Percentiles rank a stretch among this genome's conserved stretches.
Evolutionary conservation across 305 asterid genomes (phyloP).

Genomic region (Euphrasia arctica): DNA sequence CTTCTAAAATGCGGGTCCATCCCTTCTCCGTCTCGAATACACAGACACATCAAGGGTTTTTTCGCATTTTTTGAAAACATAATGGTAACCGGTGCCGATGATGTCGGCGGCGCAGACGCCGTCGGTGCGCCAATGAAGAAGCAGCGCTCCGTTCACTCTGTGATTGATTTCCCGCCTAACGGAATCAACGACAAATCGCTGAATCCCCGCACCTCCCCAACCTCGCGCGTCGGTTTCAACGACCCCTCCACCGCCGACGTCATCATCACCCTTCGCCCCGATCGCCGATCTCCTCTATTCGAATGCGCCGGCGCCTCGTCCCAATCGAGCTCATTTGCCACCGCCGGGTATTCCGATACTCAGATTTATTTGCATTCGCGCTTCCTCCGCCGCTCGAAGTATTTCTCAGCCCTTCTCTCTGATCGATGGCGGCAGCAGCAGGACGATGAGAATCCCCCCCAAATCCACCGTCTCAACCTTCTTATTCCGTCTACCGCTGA

Average conservation of each 20-base stretch:
- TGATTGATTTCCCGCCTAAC: slow-evolving; percentile 25
- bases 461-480: slow-evolving; percentile 39
- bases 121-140: slow-evolving; percentile 45
- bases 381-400: slow-evolving; percentile 61
- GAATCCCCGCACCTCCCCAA: slow-evolving; percentile 33
- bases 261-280: slow-evolving; percentile 53
- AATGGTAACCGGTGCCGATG: no score
- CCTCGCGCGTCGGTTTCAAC: slow-evolving; percentile 44
- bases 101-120: slow-evolving; percentile 3
- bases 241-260: slow-evolving; percentile 66
- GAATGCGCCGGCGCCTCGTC: slow-evolving; percentile 11
- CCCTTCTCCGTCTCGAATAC: no score
- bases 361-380: slow-evolving; percentile 67
- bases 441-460: slow-evolving; percentile 27
- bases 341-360: slow-evolving; percentile 34
- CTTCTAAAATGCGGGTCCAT: no score
- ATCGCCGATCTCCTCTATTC: slow-evolving; percentile 35
- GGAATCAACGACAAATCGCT: slow-evolving; percentile 40
- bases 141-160: slow-evolving; percentile 51
- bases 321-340: no score
- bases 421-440: slow-evolving; percentile 69
- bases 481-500: slow-evolving; percentile 39
- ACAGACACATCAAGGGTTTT: no score
- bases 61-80: no score
- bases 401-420: slow-evolving; percentile 70